Evolutionary conservation across 352 stramenopile species (phyloP).

Genomic region (Phytophthora constricta): DNA sequence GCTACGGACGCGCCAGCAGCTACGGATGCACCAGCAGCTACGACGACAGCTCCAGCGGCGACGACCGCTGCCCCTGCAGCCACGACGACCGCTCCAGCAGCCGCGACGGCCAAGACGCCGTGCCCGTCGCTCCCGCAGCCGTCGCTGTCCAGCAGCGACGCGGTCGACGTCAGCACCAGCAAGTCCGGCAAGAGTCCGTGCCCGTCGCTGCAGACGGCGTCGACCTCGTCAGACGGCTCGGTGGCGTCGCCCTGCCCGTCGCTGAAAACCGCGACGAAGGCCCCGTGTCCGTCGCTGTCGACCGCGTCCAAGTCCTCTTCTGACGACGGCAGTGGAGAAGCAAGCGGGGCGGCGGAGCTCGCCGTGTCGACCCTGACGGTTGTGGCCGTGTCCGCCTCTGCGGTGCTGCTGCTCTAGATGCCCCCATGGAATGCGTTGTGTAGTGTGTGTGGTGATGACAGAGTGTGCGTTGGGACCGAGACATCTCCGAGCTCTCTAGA

Average conservation of each 20-base stretch:
- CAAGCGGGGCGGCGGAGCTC: constrained; percentile 2
- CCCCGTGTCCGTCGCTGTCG: constrained; percentile 29
- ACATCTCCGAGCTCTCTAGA: constrained; percentile 8
- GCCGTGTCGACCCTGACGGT: constrained; percentile 19
- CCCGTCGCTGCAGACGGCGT: constrained; percentile 36
- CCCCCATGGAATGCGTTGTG: constrained; percentile 11
- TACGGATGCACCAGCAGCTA: constrained; percentile 1
- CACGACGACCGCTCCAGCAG: constrained; percentile 7
- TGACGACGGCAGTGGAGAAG: constrained; percentile 16
- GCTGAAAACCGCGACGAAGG: constrained; percentile 19
- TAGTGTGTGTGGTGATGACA: constrained; percentile 25
- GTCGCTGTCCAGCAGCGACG: constrained; percentile 24
- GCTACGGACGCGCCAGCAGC: constrained; percentile 3
- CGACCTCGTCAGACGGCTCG: constrained; percentile 35
- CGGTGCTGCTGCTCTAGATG: constrained; percentile 35
- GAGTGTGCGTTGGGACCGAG: constrained; percentile 25
- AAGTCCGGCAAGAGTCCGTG: constrained; percentile 33
- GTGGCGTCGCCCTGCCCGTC: constrained; percentile 24
- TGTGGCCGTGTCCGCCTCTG: constrained; percentile 13
- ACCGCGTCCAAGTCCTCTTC: constrained; percentile 31
- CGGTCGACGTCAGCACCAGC: constrained; percentile 7
- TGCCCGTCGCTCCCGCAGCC: constrained; percentile 41
- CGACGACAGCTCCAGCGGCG: neutral
- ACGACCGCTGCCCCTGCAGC: neutral
- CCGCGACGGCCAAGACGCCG: constrained; percentile 30